Percentiles rank a stretch among this genome's conserved stretches.
phyloP scores from a whole-genome alignment of 441 rosid genomes.

The Euphorbia celastroides region DNA sequence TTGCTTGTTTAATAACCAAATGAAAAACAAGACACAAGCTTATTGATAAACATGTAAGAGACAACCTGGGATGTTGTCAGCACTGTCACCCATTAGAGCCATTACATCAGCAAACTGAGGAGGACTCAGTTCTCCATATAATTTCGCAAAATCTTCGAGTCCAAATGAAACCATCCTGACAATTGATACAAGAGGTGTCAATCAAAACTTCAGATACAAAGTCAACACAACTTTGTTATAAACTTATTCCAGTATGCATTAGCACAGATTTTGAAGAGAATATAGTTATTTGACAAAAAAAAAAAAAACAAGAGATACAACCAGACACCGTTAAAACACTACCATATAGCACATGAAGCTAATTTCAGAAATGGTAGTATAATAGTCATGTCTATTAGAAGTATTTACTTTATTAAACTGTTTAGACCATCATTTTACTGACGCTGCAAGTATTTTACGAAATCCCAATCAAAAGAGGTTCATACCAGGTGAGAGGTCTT shows the following conservation, averaged over 20 bases:
- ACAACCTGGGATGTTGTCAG: conserved; percentile 91
- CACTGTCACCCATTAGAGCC: conserved; percentile 79
- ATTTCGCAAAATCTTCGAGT: conserved; percentile 82
- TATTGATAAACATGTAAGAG: conserved; percentile 6
- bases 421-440: neutral
- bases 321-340: neutral
- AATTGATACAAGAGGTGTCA: conserved; percentile 23
- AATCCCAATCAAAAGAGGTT: neutral
- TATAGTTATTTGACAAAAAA: neutral
- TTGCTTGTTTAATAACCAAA: neutral
- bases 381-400: neutral
- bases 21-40: neutral
- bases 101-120: conserved; percentile 86
- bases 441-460: neutral
- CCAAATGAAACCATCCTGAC: conserved; percentile 94
- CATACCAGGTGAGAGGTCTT: neutral
- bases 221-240: too few relatives aligned
- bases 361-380: neutral
- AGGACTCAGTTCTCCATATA: conserved; percentile 67
- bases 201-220: neutral
- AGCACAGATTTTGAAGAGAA: neutral
- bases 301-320: neutral
- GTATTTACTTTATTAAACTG: neutral
- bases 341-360: neutral
- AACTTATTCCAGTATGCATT: neutral